These are phyloP conservation scores for Linum usitatissimum DNA, from an alignment of 345 rosid genomes.

Conservation along the genomic window DNA sequence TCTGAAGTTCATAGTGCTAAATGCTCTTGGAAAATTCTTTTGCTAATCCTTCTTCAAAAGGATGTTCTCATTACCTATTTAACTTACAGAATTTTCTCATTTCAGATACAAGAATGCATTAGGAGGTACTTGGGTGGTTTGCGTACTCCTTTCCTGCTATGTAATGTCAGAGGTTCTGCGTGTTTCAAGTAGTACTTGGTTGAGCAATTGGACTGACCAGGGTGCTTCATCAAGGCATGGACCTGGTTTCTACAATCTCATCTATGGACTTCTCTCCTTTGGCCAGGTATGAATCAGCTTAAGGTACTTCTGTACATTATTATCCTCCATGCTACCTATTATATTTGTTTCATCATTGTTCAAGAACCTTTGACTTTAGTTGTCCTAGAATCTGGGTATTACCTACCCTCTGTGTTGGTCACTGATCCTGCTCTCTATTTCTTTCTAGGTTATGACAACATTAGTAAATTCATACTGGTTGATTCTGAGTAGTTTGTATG, in stretches of 20 bases:
- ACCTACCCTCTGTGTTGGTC: not conserved
- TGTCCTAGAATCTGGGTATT: not conserved
- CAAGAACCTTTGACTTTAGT: not conserved
- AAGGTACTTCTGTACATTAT: not conserved
- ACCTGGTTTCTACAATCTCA: slow-evolving; percentile 59
- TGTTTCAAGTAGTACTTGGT: slow-evolving; percentile 92
- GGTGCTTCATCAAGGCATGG: slow-evolving; percentile 41
- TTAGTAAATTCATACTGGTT: slow-evolving; percentile 84
- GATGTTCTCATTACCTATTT: not conserved
- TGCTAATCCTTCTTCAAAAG: not conserved
- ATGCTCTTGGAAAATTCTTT: not conserved
- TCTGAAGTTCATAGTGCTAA: not conserved
- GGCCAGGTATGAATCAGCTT: slow-evolving; percentile 60
- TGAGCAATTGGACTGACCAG: slow-evolving; percentile 91
- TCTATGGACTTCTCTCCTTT: slow-evolving; percentile 63
- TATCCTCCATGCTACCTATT: not conserved
- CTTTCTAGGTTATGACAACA: slow-evolving; percentile 65
- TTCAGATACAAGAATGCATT: slow-evolving; percentile 86
- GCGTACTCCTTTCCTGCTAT: slow-evolving; percentile 65
- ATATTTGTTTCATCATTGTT: not conserved
- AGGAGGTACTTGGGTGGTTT: slow-evolving; percentile 95
- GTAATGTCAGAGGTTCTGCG: slow-evolving; percentile 67
- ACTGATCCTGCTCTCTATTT: slow-evolving; percentile 5
- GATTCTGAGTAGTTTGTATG: slow-evolving; percentile 73
- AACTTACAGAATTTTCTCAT: slow-evolving; percentile 7